Conservation (phyloP, 495 filamentous ascomycete species). For the Penicillium longicatenatum region DNA sequence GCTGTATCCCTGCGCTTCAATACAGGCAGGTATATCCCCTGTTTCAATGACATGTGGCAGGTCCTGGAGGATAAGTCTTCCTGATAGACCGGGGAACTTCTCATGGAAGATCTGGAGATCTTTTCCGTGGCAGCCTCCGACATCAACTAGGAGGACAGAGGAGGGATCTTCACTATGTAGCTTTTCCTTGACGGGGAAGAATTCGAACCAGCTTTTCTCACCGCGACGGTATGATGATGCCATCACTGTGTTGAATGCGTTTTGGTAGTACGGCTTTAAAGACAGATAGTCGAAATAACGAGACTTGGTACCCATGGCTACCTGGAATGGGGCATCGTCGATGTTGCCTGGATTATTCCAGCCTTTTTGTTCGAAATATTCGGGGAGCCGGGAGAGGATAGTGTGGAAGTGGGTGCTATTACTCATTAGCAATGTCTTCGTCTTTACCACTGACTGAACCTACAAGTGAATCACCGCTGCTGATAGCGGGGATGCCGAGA, state of each 20-base stretch:
- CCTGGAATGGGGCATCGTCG: constrained; percentile 5
- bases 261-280: constrained; percentile 6
- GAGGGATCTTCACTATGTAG: neutral
- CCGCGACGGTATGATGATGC: constrained; percentile 2
- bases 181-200: neutral
- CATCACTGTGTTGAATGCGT: constrained; percentile 10
- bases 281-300: constrained; percentile 12
- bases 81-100: neutral
- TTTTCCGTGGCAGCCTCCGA: constrained; percentile 4
- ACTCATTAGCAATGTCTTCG: neutral
- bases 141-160: constrained; percentile 1
- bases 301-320: neutral
- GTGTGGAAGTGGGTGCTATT: constrained; percentile 7
- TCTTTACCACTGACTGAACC: neutral
- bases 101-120: neutral
- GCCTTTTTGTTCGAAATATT: constrained; percentile 12
- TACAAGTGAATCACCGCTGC: constrained; percentile 6
- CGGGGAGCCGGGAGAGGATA: constrained; percentile 6
- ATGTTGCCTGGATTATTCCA: constrained; percentile 7
- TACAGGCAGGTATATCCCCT: neutral
- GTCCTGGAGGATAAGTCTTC: constrained; percentile 3
- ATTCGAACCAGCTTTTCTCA: constrained; percentile 4
- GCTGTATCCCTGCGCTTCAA: constrained; percentile 2
- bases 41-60: constrained; percentile 7
- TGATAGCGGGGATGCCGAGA: constrained; percentile 1